A percentile compares a stretch with the other conserved stretches of the same genome.
These are phyloP conservation scores for Cutaneotrichosporon sp. DNA, from an alignment of 1,284 basidiomycete species.

Conservation along the genomic window DNA sequence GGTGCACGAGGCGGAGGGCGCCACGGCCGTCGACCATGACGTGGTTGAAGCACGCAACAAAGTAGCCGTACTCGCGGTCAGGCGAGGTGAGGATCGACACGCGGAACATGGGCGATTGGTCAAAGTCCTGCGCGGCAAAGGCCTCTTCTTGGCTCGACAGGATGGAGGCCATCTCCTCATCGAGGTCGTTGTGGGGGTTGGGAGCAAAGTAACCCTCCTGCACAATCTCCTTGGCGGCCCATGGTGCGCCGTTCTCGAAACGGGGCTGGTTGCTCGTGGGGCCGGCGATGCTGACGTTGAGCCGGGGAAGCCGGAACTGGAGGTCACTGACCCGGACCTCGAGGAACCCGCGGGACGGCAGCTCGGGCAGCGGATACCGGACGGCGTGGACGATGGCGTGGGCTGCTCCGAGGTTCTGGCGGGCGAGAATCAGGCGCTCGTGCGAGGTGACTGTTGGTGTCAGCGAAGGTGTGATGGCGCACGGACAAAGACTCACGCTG, in stretches of 20 bases:
- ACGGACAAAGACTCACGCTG: conserved; percentile 3
- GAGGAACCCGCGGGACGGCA: conserved; percentile 27
- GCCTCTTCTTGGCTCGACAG: neutral
- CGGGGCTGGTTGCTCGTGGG: conserved; percentile 13
- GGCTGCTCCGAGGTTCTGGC: conserved; percentile 31
- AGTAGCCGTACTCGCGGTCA: conserved; percentile 32
- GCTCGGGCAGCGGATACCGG: conserved; percentile 24
- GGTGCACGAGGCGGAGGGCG: neutral
- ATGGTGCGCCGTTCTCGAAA: conserved; percentile 8
- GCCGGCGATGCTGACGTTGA: conserved; percentile 25
- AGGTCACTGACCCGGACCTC: conserved; percentile 29
- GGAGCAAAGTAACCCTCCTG: neutral
- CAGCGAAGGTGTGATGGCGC: neutral
- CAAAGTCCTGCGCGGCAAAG: conserved; percentile 4
- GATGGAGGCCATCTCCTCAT: neutral
- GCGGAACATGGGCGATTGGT: conserved; percentile 13
- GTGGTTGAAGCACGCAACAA: conserved; percentile 17
- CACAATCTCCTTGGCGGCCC: conserved; percentile 3
- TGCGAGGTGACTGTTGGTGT: conserved; percentile 29
- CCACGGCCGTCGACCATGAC: conserved; percentile 19
- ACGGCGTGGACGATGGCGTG: conserved; percentile 28
- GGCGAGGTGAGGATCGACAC: conserved; percentile 2
- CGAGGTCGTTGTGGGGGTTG: neutral
- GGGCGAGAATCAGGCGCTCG: conserved; percentile 34
- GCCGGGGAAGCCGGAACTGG: conserved; percentile 36